A percentile compares a stretch with the other conserved stretches of the same genome.
These are phyloP conservation scores for Vinca major DNA, from an alignment of 305 asterid species.

Conservation along the genomic window DNA sequence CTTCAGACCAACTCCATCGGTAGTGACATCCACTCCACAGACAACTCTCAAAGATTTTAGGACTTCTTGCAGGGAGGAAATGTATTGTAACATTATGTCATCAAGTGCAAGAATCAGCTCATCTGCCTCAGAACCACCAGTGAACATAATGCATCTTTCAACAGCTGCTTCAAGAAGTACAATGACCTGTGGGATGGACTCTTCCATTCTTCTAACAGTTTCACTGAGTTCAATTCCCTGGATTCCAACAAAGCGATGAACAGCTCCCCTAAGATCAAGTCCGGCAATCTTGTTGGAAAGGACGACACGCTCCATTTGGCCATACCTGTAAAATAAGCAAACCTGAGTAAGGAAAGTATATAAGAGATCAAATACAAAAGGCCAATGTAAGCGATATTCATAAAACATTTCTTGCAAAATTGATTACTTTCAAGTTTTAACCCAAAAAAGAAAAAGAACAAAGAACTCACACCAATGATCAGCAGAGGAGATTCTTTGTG, in stretches of 20 bases:
- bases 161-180: conserved; percentile 87
- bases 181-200: conserved; percentile 83
- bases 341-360: not conserved
- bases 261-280: conserved; percentile 92
- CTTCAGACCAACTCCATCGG: conserved; percentile 44
- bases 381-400: not conserved
- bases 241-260: conserved; percentile 75
- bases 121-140: conserved; percentile 95
- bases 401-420: not conserved
- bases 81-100: conserved; percentile 73
- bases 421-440: no score
- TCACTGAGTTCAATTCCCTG: conserved; percentile 99
- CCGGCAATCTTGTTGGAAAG: conserved; percentile 73
- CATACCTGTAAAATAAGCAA: conserved; percentile 49
- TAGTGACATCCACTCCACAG: conserved; percentile 61
- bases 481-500: no score
- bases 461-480: not conserved
- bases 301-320: conserved; percentile 84
- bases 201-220: conserved; percentile 96
- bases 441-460: not conserved
- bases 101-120: conserved; percentile 84
- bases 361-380: not conserved
- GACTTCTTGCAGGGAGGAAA: conserved; percentile 77
- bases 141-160: conserved; percentile 88
- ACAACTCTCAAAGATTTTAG: conserved; percentile 75